Evolutionary conservation across 148 eudicot genomes (phyloP).

Genomic region (Camellia lanceoleosa): DNA sequence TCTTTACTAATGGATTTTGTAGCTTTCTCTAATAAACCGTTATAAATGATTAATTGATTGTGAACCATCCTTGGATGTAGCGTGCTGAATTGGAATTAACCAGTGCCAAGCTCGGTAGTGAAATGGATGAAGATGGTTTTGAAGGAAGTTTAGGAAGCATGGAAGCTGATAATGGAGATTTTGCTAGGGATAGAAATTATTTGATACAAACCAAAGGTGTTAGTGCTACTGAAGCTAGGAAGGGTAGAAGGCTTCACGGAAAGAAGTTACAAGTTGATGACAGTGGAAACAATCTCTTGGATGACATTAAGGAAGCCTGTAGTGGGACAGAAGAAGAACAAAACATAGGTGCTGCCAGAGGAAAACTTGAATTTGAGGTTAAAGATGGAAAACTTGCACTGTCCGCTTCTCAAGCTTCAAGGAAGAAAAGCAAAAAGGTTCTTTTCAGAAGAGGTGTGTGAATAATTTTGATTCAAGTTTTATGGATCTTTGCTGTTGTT

Average conservation of each 20-base stretch:
- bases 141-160: constrained; percentile 77
- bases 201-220: constrained; percentile 30
- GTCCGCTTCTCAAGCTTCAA: constrained; percentile 51
- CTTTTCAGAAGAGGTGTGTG: constrained; percentile 69
- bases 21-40: background rate
- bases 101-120: constrained; percentile 53
- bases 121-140: constrained; percentile 60
- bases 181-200: constrained; percentile 36
- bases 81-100: constrained; percentile 52
- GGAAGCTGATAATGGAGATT: constrained; percentile 70
- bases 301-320: constrained; percentile 90
- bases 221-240: constrained; percentile 29
- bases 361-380: constrained; percentile 45
- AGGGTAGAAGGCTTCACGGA: constrained; percentile 47
- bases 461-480: constrained; percentile 6
- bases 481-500: background rate
- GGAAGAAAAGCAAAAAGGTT: constrained; percentile 85
- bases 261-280: constrained; percentile 50
- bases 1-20: background rate
- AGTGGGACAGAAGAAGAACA: constrained; percentile 96
- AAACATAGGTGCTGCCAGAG: constrained; percentile 40
- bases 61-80: constrained; percentile 31
- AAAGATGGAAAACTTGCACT: constrained; percentile 40
- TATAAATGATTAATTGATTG: background rate
- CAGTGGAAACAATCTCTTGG: constrained; percentile 42